Evolutionary conservation across 495 filamentous ascomycete genomes (phyloP).

Genomic region (Lasiosphaeria ovina): DNA sequence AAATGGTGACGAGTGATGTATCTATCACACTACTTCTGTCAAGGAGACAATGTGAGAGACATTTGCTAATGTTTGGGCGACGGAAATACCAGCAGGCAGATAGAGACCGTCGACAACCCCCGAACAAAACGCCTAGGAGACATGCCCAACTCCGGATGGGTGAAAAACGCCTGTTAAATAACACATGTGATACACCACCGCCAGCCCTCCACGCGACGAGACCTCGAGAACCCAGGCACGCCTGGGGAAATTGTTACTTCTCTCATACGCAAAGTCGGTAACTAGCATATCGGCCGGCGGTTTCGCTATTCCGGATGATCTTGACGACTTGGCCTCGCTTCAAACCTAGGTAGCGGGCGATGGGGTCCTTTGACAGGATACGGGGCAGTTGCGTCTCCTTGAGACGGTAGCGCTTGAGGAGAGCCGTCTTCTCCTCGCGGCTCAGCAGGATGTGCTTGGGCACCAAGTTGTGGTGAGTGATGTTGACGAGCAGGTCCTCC

Average conservation of each 20-base stretch:
- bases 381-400: conserved; percentile 96
- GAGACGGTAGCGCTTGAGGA: conserved; percentile 85
- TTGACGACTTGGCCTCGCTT: conserved; percentile 95
- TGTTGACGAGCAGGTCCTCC: conserved; percentile 94
- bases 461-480: conserved; percentile 95
- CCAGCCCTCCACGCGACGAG: background rate
- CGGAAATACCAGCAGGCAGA: background rate
- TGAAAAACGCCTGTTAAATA: conserved; percentile 3
- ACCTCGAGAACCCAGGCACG: background rate
- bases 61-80: background rate
- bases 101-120: background rate
- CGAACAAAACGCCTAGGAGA: background rate
- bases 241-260: background rate
- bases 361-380: conserved; percentile 87
- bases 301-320: conserved; percentile 84
- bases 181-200: background rate
- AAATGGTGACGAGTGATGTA: too few species aligned
- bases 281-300: conserved; percentile 76
- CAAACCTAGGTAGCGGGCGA: conserved; percentile 87
- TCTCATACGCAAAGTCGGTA: conserved; percentile 56
- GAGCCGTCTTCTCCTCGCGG: conserved; percentile 77
- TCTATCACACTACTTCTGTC: too few species aligned
- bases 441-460: conserved; percentile 90
- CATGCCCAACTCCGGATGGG: background rate
- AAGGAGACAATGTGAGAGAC: background rate